Conservation (phyloP, 129 eudicot species). For the Apium graveolens region DNA sequence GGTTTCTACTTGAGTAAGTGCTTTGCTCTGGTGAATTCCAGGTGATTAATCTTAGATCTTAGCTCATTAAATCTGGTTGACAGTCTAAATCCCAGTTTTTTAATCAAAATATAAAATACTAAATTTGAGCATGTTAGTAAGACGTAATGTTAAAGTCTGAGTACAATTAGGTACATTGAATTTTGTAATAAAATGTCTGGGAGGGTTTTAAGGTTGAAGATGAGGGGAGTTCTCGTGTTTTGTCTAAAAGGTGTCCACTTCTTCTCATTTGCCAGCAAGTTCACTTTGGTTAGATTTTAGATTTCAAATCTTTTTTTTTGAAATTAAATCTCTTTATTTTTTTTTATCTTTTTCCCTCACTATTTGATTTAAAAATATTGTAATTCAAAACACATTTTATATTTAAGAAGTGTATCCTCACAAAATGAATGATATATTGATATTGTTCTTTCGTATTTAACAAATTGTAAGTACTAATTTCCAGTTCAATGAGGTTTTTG, state of each 20-base stretch:
- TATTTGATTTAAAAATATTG: not conserved
- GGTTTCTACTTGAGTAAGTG: too few species aligned
- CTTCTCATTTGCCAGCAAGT: not conserved
- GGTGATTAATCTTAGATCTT: not conserved
- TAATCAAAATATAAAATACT: too few species aligned
- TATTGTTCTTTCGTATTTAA: too few species aligned
- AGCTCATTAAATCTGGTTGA: too few species aligned
- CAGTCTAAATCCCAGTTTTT: not conserved
- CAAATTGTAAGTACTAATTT: too few species aligned
- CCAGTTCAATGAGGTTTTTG: too few species aligned
- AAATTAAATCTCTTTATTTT: too few species aligned
- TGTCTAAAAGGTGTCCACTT: not conserved
- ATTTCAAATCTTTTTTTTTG: not conserved
- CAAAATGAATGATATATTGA: too few species aligned
- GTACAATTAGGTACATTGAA: not conserved
- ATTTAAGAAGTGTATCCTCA: too few species aligned
- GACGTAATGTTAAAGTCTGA: not conserved
- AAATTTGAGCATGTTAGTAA: too few species aligned
- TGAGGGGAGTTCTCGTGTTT: slow-evolving; percentile 6
- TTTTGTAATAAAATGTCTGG: not conserved
- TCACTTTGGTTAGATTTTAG: not conserved
- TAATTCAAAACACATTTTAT: not conserved
- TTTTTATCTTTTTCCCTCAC: too few species aligned
- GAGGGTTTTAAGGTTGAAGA: slow-evolving; percentile 8
- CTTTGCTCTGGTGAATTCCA: not conserved